Conservation (phyloP, 2,329 filamentous ascomycete genomes). For the Fusarium longipes region DNA sequence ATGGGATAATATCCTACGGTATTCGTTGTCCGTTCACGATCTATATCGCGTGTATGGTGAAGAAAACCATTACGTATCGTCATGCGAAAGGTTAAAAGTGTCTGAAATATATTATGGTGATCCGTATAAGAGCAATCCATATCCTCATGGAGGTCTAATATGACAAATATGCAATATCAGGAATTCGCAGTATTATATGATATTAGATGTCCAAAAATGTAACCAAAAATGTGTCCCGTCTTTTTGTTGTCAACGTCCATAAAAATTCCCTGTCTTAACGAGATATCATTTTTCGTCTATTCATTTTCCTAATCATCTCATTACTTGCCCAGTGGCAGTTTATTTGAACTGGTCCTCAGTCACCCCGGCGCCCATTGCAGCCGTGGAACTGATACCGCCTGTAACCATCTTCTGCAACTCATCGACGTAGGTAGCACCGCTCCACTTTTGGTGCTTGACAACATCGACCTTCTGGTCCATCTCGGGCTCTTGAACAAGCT, state of each 20-base stretch:
- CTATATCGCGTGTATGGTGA: background rate
- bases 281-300: background rate
- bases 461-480: constrained; percentile 92
- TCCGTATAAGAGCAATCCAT: no score
- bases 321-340: background rate
- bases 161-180: constrained; percentile 3
- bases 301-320: background rate
- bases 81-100: background rate
- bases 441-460: constrained; percentile 99
- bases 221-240: constrained; percentile 4
- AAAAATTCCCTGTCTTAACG: background rate
- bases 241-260: constrained; percentile 21
- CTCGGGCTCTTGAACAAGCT: constrained; percentile 97
- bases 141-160: no score
- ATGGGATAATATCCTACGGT: background rate
- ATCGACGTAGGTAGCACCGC: constrained; percentile 92
- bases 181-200: constrained; percentile 23
- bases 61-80: no score
- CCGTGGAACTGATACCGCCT: constrained; percentile 89
- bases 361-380: constrained; percentile 96
- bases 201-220: constrained; percentile 36
- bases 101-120: constrained; percentile 14
- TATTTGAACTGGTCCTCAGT: constrained; percentile 92
- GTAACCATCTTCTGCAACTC: constrained; percentile 97
- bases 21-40: background rate